These are phyloP conservation scores for Colletotrichum sp. DNA, from an alignment of 2,329 filamentous ascomycete genomes.

Conservation along the genomic window DNA sequence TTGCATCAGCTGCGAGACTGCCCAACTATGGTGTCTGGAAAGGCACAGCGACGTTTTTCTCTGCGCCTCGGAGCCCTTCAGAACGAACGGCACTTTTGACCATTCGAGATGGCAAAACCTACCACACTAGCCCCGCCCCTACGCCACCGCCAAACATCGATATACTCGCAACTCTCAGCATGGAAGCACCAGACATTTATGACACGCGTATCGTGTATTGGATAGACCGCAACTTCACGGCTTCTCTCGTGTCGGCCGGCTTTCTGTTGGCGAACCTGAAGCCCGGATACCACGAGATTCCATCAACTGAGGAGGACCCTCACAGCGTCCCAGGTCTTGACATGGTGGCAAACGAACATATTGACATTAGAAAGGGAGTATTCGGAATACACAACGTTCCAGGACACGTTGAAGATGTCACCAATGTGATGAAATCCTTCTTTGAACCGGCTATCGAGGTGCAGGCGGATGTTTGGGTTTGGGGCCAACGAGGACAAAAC, in stretches of 20 bases:
- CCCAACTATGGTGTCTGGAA: not conserved
- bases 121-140: not conserved
- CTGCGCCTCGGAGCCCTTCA: not conserved
- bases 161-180: not conserved
- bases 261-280: not conserved
- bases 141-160: not conserved
- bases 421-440: not conserved
- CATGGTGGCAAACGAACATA: not conserved
- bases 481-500: not conserved
- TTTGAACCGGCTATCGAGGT: not conserved
- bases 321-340: not conserved
- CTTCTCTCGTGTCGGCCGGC: not conserved
- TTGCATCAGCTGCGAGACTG: not conserved
- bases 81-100: not conserved
- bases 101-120: not conserved
- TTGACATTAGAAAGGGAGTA: not conserved
- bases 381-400: rapidly evolving
- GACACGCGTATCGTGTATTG: not conserved
- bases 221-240: not conserved
- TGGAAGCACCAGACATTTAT: not conserved
- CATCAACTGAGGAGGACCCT: not conserved
- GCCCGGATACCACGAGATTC: not conserved
- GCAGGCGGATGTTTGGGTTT: not conserved
- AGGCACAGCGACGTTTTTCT: not conserved
- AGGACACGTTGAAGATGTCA: rapidly evolving